A percentile compares a stretch with the other conserved stretches of the same genome.
Evolutionary conservation across 139 green algal species (phyloP).

Genomic region (Desmodesmus armatus): DNA sequence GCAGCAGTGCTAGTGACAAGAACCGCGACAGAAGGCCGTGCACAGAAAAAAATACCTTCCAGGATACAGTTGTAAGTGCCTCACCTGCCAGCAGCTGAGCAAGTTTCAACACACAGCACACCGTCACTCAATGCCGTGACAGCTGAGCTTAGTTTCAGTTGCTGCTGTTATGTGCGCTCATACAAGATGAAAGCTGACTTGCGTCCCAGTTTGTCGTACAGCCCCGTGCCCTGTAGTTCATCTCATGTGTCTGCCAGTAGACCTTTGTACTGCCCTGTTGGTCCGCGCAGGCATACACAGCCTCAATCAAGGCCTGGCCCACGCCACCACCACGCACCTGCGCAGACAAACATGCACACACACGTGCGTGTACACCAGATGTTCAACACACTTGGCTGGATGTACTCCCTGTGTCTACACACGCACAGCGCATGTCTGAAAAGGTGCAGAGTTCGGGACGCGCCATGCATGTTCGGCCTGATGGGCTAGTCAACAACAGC

Average conservation of each 20-base stretch:
- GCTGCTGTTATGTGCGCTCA: no score
- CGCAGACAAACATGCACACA: not conserved
- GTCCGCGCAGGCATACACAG: conserved; percentile 10
- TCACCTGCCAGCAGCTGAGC: no score
- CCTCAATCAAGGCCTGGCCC: conserved; percentile 6
- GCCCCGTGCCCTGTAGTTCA: conserved; percentile 27
- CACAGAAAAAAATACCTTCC: no score
- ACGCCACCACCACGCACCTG: conserved; percentile 2
- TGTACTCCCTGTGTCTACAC: no score
- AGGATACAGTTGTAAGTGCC: no score
- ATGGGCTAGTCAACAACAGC: no score
- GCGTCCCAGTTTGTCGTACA: conserved; percentile 29
- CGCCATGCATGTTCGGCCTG: no score
- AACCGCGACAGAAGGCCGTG: no score
- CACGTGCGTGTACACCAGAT: not conserved
- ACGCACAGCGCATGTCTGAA: not conserved
- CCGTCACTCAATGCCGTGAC: no score
- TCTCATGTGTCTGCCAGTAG: conserved; percentile 30
- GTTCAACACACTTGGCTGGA: not conserved
- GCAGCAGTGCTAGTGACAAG: no score
- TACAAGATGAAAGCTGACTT: conserved; percentile 34
- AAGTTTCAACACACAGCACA: no score
- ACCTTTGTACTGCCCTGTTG: conserved; percentile 1
- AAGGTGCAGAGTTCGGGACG: not conserved
- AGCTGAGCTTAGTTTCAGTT: no score